Conservation (phyloP, 768 basidiomycete genomes). For the Lactifluus pinguis region DNA sequence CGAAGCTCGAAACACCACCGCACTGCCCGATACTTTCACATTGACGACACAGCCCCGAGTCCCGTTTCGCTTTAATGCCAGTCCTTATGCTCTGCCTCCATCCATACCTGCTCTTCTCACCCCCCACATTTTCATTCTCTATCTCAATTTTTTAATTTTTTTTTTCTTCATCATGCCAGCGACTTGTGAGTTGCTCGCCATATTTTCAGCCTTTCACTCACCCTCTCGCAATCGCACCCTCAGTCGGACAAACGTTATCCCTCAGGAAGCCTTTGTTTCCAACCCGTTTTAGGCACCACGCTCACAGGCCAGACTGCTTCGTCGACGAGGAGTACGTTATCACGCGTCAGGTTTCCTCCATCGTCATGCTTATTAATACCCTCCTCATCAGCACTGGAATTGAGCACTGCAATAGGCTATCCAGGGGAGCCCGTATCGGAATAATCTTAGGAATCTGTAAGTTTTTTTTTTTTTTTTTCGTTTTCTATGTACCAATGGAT, state of each 20-base stretch:
- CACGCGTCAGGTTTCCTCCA: not conserved
- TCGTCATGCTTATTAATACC: not conserved
- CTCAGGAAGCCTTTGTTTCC: not conserved
- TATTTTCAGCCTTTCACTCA: not conserved
- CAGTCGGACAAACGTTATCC: not conserved
- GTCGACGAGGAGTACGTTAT: not conserved
- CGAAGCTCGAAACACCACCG: too few relatives aligned
- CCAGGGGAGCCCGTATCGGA: not conserved
- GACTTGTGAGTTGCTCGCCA: too few relatives aligned
- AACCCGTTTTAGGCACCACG: not conserved
- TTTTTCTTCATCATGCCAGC: too few relatives aligned
- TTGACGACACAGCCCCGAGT: too few relatives aligned
- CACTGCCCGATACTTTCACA: too few relatives aligned
- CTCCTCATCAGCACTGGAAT: not conserved
- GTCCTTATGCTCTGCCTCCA: too few relatives aligned
- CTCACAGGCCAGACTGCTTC: not conserved
- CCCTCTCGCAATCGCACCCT: not conserved
- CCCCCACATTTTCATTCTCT: too few relatives aligned
- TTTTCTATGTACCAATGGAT: too few relatives aligned
- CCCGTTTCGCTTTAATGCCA: too few relatives aligned
- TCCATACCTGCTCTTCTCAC: too few relatives aligned
- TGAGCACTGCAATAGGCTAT: not conserved
- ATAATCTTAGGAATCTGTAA: conserved; percentile 1
- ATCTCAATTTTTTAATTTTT: too few relatives aligned
- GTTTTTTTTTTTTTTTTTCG: too few relatives aligned